Evolutionary conservation across 495 filamentous ascomycete genomes (phyloP), one percentile per base, ranked within the genome.

Genomic region (Opeltia flavorubescens): DNA sequence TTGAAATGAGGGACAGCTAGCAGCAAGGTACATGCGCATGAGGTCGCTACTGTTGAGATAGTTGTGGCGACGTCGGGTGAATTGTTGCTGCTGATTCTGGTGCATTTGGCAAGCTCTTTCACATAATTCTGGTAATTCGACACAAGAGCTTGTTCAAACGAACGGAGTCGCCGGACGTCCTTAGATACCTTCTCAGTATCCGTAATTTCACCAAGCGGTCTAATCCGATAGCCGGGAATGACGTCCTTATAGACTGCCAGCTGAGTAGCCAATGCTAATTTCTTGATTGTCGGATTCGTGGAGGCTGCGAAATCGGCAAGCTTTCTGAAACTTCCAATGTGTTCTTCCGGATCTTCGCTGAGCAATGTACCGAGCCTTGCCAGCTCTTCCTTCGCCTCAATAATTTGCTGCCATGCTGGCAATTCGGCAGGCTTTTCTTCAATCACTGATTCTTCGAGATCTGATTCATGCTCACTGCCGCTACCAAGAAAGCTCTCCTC

Each of bases 171-270:
- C 59, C 80, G 76, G 33, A 95, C 88, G 18, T 96, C 91, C 59
- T 95, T 95, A 4, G 88, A 94, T 4, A 96, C 59, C 62, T 91
- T 94, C 29, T 75, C 78, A 21, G 70, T 69, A 55, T 76, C 71
- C 48, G 83, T 76, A 17, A 83, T 80, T 34, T 89, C 84, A 2
- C 70, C 70, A 5, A 84, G 62, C 17, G 88, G 86, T 17, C 91
- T 81, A 62, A 96, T 96, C 29, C 91, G 74, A 55, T 96, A 98
- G 5, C 89, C 91, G 0, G 91, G 91, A 39, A 98, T 95, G 34
- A 95, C 72, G 66, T 96, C 89, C 59, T 88, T 93, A 64, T 86
- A 98, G n/a, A 95, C 74, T 5, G 89, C 79, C 58, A 89, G 70
- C 62, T 94, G 88, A 17, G 88, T 82, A 13, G 78, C 84, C 23